phyloP scores from a whole-genome alignment of 78 protist species.

The Isochrysis galbana region DNA sequence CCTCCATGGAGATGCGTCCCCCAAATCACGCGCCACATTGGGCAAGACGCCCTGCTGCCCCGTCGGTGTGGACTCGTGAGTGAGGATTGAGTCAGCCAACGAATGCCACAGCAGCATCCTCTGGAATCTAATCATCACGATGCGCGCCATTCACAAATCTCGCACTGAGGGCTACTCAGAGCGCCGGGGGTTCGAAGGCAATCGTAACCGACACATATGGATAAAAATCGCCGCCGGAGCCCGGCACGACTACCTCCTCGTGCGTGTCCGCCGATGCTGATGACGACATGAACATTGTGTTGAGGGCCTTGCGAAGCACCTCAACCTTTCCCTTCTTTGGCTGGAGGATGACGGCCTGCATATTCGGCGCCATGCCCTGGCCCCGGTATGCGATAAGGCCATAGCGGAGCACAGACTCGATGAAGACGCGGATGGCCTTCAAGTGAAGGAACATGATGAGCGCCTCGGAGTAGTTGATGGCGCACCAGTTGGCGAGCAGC shows the following conservation, averaged over 20 bases:
- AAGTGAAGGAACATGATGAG: slow-evolving; percentile 79
- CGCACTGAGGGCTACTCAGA: too few relatives aligned
- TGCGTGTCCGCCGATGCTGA: neutral
- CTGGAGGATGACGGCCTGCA: slow-evolving; percentile 66
- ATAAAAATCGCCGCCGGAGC: neutral
- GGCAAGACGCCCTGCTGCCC: too few relatives aligned
- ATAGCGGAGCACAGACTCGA: slow-evolving; percentile 82
- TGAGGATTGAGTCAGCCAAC: too few relatives aligned
- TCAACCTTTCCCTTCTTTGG: neutral
- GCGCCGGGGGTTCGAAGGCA: neutral
- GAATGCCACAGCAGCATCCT: too few relatives aligned
- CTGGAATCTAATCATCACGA: too few relatives aligned
- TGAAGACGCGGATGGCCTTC: slow-evolving; percentile 75
- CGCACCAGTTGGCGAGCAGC: slow-evolving; percentile 78
- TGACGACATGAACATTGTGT: neutral
- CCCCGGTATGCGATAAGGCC: slow-evolving; percentile 57
- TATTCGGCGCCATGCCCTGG: slow-evolving; percentile 60
- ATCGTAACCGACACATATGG: slow-evolving; percentile 1
- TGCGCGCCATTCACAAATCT: too few relatives aligned
- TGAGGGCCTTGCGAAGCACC: slow-evolving; percentile 18
- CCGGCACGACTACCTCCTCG: neutral
- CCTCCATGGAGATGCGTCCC: too few relatives aligned
- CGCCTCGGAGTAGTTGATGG: slow-evolving; percentile 77
- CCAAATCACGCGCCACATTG: too few relatives aligned
- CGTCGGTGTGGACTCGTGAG: too few relatives aligned